A percentile compares a stretch with the other conserved stretches of the same genome.
Evolutionary conservation across 2,329 filamentous ascomycete genomes (phyloP).

Genomic region (Calonectria ilicicola): DNA sequence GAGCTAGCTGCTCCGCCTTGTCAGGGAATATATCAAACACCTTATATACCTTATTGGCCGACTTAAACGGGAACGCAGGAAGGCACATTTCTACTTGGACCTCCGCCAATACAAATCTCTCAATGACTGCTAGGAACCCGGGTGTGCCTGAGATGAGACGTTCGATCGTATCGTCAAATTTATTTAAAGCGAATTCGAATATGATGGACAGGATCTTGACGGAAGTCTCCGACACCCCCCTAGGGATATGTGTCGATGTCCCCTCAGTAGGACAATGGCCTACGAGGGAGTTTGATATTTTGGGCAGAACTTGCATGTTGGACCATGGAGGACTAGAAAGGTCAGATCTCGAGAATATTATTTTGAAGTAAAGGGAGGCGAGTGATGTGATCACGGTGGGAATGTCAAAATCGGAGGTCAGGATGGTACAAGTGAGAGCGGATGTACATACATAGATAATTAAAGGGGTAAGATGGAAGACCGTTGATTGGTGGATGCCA

Average conservation of each 20-base stretch:
- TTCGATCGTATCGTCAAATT: slow-evolving; percentile 37
- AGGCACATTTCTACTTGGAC: slow-evolving; percentile 39
- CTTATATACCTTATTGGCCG: slow-evolving; percentile 48
- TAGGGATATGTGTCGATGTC: no score
- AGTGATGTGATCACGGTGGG: no score
- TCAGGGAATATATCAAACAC: slow-evolving; percentile 46
- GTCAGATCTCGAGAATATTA: not conserved
- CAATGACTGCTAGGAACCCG: slow-evolving; percentile 39
- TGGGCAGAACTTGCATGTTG: not conserved
- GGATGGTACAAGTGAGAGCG: not conserved
- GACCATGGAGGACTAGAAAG: not conserved
- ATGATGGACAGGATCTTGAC: slow-evolving; percentile 39
- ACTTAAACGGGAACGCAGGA: slow-evolving; percentile 49
- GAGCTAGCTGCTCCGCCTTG: slow-evolving; percentile 46
- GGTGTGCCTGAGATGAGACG: slow-evolving; percentile 28
- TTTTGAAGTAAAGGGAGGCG: not conserved
- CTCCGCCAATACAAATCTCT: slow-evolving; percentile 33
- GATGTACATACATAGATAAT: not conserved
- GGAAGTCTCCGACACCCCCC: not conserved
- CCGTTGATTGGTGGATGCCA: not conserved
- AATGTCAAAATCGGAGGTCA: not conserved
- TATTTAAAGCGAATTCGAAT: slow-evolving; percentile 41
- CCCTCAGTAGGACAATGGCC: no score
- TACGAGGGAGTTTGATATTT: not conserved
- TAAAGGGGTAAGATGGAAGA: not conserved